Evolutionary conservation across 1,284 basidiomycete genomes (phyloP).

Genomic region (Moesziomyces sp.): DNA sequence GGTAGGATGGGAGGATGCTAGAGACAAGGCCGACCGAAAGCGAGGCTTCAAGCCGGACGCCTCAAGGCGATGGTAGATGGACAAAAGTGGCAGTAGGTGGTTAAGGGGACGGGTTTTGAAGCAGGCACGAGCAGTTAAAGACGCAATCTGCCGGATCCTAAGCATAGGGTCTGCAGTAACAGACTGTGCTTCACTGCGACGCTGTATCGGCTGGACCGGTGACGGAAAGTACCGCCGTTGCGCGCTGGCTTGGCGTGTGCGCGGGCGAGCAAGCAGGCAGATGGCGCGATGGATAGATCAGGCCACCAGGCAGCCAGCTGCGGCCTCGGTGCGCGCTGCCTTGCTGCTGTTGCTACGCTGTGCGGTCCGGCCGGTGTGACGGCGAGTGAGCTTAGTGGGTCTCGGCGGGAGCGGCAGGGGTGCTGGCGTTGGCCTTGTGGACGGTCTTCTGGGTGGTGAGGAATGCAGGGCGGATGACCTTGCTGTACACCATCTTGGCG

Average conservation of each 20-base stretch:
- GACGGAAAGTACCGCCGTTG: neutral
- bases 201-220: too few species aligned
- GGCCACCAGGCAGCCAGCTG: neutral
- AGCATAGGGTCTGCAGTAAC: neutral
- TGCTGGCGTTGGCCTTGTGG: slow-evolving; percentile 47
- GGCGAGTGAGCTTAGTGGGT: slow-evolving; percentile 32
- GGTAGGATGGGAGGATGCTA: neutral
- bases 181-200: neutral
- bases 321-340: too few species aligned
- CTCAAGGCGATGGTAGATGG: neutral
- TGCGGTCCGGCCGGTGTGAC: neutral
- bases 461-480: slow-evolving; percentile 63
- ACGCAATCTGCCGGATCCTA: neutral
- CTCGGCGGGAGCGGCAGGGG: slow-evolving; percentile 47
- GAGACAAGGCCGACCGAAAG: neutral
- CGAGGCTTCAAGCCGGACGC: neutral
- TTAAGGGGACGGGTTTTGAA: neutral
- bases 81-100: neutral
- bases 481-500: slow-evolving; percentile 66
- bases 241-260: too few species aligned
- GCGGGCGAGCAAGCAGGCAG: too few species aligned
- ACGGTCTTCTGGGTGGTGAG: slow-evolving; percentile 49
- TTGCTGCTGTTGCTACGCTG: neutral
- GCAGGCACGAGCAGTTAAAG: neutral
- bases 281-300: neutral